Conservation (phyloP, 1,284 basidiomycete genomes). For the Singerocomus inundabilis region DNA sequence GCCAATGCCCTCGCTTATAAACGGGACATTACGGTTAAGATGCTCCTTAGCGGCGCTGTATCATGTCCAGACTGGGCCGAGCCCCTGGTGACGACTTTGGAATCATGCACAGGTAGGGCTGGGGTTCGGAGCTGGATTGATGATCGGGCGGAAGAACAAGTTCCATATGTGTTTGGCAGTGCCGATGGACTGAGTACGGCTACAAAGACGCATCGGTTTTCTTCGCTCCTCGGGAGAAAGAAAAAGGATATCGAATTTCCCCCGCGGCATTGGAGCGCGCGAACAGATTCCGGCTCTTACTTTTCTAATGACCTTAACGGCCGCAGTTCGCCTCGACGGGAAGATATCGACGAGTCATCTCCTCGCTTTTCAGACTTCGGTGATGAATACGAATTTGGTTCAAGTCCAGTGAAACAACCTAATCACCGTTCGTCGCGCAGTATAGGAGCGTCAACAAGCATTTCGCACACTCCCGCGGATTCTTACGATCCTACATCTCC, state of each 20-base stretch:
- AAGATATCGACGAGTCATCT: constrained; percentile 10
- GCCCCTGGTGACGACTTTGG: constrained; percentile 69
- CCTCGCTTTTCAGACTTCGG: constrained; percentile 21
- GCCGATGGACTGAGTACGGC: constrained; percentile 25
- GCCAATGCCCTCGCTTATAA: constrained; percentile 82
- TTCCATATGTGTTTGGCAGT: constrained; percentile 59
- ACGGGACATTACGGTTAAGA: constrained; percentile 69
- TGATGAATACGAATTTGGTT: constrained; percentile 34
- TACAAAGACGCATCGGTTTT: constrained; percentile 39
- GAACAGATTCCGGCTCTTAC: constrained; percentile 52
- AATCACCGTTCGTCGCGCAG: constrained; percentile 25
- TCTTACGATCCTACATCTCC: constrained; percentile 33
- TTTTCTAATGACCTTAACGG: constrained; percentile 41
- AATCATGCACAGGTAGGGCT: constrained; percentile 69
- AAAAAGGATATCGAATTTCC: constrained; percentile 54
- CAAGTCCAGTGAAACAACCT: constrained; percentile 34
- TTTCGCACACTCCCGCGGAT: constrained; percentile 18
- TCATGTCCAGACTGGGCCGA: constrained; percentile 77
- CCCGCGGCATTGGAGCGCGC: constrained; percentile 59
- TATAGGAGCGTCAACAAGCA: constrained; percentile 13
- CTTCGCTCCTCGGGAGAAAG: constrained; percentile 49
- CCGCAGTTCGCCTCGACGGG: constrained; percentile 7
- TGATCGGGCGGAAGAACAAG: constrained; percentile 42
- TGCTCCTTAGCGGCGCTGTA: constrained; percentile 77
- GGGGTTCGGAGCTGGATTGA: constrained; percentile 68